Percentiles rank a stretch among this genome's conserved stretches.
Evolutionary conservation across 169 alveolate species (phyloP).

Genomic region (Eimeria falciformis): DNA sequence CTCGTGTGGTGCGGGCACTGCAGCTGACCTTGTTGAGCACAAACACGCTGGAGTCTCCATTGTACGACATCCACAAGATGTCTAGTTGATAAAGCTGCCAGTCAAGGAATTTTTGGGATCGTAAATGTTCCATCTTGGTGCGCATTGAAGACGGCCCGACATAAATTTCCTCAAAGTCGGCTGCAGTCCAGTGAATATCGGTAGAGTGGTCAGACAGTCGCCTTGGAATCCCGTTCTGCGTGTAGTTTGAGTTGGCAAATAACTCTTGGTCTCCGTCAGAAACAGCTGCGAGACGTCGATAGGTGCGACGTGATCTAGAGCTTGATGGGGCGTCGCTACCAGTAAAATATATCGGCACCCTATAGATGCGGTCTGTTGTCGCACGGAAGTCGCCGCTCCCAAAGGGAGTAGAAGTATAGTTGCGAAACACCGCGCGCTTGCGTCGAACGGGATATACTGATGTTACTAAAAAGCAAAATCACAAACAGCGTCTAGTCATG

Average conservation of each 20-base stretch:
- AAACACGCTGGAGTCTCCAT: conserved; percentile 73
- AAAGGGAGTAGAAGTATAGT: conserved; percentile 9
- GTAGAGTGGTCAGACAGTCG: not conserved
- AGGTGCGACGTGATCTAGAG: not conserved
- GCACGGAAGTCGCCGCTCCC: conserved; percentile 31
- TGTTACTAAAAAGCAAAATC: conserved; percentile 5
- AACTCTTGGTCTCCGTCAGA: not conserved
- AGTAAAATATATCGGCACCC: conserved; percentile 55
- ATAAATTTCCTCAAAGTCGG: conserved; percentile 56
- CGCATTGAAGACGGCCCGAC: conserved; percentile 35
- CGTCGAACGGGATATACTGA: conserved; percentile 58
- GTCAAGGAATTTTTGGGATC: conserved; percentile 45
- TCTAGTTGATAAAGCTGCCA: conserved; percentile 42
- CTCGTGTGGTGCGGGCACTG: no score
- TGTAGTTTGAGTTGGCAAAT: not conserved
- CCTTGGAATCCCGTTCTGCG: not conserved
- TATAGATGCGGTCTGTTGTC: conserved; percentile 48
- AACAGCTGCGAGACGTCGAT: not conserved
- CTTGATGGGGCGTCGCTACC: conserved; percentile 29
- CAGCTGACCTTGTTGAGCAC: conserved; percentile 63
- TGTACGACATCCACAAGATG: conserved; percentile 61
- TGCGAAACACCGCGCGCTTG: conserved; percentile 28
- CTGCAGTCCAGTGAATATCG: conserved; percentile 58
- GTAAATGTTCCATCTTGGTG: conserved; percentile 20
- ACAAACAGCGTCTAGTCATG: not conserved